phyloP scores from a whole-genome alignment of 257 asterid species.

The Solanum pinnatisectum region DNA sequence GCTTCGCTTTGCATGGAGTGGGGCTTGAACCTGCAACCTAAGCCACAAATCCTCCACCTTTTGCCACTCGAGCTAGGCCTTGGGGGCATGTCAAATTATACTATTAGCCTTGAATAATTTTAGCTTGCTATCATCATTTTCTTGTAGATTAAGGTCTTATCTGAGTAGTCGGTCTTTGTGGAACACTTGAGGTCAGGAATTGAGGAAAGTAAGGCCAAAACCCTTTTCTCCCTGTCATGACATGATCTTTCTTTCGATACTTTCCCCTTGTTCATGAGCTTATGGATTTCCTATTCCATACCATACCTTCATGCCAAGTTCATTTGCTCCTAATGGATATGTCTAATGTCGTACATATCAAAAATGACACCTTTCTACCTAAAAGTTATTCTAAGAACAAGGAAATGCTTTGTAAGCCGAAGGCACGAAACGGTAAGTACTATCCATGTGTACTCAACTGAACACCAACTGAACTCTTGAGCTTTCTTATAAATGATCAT shows the following conservation, averaged over 20 bases:
- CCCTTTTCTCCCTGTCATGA: neutral
- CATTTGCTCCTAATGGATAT: neutral
- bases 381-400: neutral
- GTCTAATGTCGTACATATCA: neutral
- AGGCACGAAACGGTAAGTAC: neutral
- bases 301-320: neutral
- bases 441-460: neutral
- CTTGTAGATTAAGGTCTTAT: neutral
- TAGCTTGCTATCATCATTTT: neutral
- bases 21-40: neutral
- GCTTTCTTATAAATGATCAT: neutral
- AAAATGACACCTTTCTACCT: neutral
- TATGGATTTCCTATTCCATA: neutral
- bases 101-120: neutral
- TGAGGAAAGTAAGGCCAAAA: too few relatives aligned
- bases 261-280: neutral
- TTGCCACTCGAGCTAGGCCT: neutral
- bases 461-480: neutral
- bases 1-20: neutral
- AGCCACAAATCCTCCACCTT: neutral
- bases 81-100: neutral
- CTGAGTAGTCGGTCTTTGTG: neutral
- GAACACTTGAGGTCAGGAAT: neutral
- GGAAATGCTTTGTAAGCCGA: neutral
- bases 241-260: neutral